Conservation (phyloP, 306 rosid species). For the Canavalia ensiformis region DNA sequence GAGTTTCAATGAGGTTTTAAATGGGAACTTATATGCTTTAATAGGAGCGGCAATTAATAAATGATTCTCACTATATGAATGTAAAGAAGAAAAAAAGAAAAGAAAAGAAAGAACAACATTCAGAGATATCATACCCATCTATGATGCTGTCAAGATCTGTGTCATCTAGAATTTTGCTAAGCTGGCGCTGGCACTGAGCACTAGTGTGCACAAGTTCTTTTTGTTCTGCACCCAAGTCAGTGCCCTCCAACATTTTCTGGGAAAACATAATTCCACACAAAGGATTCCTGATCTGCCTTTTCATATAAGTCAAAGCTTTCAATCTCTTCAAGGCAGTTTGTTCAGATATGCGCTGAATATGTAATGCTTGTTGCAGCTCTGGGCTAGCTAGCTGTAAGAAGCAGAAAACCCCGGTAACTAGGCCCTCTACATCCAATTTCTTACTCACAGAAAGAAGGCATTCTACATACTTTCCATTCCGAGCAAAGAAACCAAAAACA, state of each 20-base stretch:
- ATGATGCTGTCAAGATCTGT: slow-evolving; percentile 88
- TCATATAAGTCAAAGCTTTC: slow-evolving; percentile 74
- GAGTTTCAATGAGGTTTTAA: slow-evolving; percentile 28
- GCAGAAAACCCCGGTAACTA: slow-evolving; percentile 87
- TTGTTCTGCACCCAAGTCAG: slow-evolving; percentile 79
- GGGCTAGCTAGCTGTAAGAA: slow-evolving; percentile 94
- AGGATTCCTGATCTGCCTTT: slow-evolving; percentile 82
- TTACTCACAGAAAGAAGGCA: slow-evolving; percentile 87
- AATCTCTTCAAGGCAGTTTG: slow-evolving; percentile 88
- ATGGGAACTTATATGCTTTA: neutral
- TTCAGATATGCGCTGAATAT: slow-evolving; percentile 84
- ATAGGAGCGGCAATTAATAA: slow-evolving; percentile 30
- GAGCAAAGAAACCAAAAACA: slow-evolving; percentile 73
- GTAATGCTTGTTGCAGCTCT: slow-evolving; percentile 88
- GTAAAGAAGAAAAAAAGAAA: neutral
- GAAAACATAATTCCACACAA: slow-evolving; percentile 76
- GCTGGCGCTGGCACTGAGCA: slow-evolving; percentile 85
- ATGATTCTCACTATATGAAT: slow-evolving; percentile 25
- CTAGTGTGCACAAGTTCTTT: slow-evolving; percentile 72
- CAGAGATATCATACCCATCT: slow-evolving; percentile 73
- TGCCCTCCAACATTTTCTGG: slow-evolving; percentile 73
- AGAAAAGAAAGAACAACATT: neutral
- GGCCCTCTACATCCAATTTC: slow-evolving; percentile 79
- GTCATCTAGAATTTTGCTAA: slow-evolving; percentile 90
- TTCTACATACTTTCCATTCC: slow-evolving; percentile 76